Evolutionary conservation across 257 asterid species (phyloP), one percentile per base, ranked within the genome.

Genomic region (Plantago elongata): DNA sequence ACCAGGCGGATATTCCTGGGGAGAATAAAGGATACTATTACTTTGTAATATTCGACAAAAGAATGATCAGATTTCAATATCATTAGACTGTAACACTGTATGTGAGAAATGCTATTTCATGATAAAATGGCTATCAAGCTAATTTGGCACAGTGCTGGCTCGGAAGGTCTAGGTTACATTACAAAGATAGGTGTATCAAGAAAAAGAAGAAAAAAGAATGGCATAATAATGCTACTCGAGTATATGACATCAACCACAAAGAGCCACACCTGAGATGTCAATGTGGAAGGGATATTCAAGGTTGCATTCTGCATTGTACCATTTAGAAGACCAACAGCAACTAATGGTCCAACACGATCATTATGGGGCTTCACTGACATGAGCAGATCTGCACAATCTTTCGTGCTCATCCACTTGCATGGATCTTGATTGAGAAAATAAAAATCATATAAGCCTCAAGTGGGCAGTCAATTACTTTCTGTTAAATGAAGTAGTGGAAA

Each of bases 1-100:
- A 27, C 97, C 96, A 27, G 85, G 89, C 64, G 97, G 99, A 74
- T 86, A 92, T 75, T 89, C 99, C 97, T 92, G 79, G 56, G 62
- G 51, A 63, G 54, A 45, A 62, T 59, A 63, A 65, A 49, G 42
- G 51, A 73, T 34, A 18, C 54, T 11, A 57, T 45, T 34, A 45
- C 13, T 56, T 15, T 44, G 65, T 15, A 9, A 55, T 48, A 5
- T 34, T 34, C 7, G 3, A 34, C 3, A 34, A 34, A 34, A 34
- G 40, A 34, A 34, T 34, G 27, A 34, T 34, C 40, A 34, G 40
- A 34, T 34, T 34, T 34, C 4, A 5, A 34, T 34, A 34, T 34
- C 40, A 3, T 34, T 4, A 34, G 8, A 6, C 40, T 34, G 8
- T 34, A 34, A 7, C 40, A 3, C 40, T 0, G 0, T 34, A 4